phyloP scores from a whole-genome alignment of 2,329 filamentous ascomycete genomes.

The Botrytis hyacinthi region DNA sequence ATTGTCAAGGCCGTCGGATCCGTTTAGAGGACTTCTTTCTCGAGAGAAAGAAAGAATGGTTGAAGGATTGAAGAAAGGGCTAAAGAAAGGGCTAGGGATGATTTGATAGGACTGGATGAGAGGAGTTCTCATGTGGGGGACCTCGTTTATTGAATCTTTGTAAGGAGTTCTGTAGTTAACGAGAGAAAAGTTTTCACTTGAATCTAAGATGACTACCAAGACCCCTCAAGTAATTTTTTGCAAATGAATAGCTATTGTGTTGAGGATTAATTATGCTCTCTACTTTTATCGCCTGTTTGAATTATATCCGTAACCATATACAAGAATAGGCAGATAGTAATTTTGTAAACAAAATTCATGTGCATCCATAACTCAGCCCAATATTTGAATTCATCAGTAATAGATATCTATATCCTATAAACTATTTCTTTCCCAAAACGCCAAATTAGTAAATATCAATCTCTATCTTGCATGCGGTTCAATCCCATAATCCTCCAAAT shows the following conservation, averaged over 20 bases:
- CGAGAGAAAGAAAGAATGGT: background rate
- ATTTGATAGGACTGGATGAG: background rate
- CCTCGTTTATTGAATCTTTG: background rate
- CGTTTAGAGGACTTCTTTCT: background rate
- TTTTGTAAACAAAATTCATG: background rate
- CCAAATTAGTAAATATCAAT: background rate
- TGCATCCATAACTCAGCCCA: background rate
- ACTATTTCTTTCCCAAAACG: background rate
- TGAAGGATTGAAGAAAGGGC: too few species aligned
- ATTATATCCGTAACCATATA: background rate
- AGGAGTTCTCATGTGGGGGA: background rate
- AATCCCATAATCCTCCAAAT: background rate
- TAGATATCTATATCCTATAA: background rate
- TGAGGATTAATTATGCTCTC: background rate
- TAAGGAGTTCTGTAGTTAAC: background rate
- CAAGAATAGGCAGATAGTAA: background rate
- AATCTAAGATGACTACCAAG: background rate
- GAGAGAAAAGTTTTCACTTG: background rate
- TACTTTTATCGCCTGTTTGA: background rate
- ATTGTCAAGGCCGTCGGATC: conserved; percentile 23
- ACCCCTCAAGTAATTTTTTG: background rate
- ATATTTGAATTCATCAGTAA: too few species aligned
- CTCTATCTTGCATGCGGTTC: background rate
- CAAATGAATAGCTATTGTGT: background rate
- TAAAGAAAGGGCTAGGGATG: background rate